These are phyloP conservation scores for Penicillium sp. DNA, from an alignment of 2,329 filamentous ascomycete genomes.

Conservation along the genomic window DNA sequence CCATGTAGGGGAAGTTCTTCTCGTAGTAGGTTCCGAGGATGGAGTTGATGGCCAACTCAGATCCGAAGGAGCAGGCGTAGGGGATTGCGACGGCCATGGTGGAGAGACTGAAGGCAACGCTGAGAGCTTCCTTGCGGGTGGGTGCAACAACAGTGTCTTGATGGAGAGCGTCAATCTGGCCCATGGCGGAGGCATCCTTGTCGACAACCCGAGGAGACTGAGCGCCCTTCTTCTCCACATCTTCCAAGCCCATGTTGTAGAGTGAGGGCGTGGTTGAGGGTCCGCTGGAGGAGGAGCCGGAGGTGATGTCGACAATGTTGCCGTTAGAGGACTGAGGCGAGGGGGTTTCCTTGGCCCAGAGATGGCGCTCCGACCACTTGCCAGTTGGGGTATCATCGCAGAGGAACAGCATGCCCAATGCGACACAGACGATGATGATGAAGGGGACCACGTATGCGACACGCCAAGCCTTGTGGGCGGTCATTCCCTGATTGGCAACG, in stretches of 20 bases:
- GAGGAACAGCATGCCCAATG: slow-evolving; percentile 68
- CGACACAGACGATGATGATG: slow-evolving; percentile 68
- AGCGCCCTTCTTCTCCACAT: slow-evolving; percentile 39
- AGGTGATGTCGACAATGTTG: slow-evolving; percentile 35
- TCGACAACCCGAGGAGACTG: slow-evolving; percentile 29
- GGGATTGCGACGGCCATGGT: slow-evolving; percentile 55
- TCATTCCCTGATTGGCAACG: slow-evolving; percentile 60
- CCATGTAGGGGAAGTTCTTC: slow-evolving; percentile 57
- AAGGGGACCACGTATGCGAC: slow-evolving; percentile 83
- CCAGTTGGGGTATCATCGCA: slow-evolving; percentile 83
- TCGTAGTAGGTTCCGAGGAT: slow-evolving; percentile 62
- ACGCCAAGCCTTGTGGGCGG: slow-evolving; percentile 74
- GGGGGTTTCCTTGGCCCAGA: slow-evolving; percentile 53
- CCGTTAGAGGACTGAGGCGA: slow-evolving; percentile 23
- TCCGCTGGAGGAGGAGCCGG: slow-evolving; percentile 25
- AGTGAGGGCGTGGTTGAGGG: slow-evolving; percentile 29
- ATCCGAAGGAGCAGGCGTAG: slow-evolving; percentile 64
- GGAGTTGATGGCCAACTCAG: slow-evolving; percentile 63
- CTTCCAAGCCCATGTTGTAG: slow-evolving; percentile 22
- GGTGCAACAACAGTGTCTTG: slow-evolving; percentile 67
- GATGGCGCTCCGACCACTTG: slow-evolving; percentile 73
- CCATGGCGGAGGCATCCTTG: slow-evolving; percentile 49
- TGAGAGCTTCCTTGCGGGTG: slow-evolving; percentile 59
- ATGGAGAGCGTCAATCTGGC: slow-evolving; percentile 52
- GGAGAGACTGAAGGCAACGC: slow-evolving; percentile 64